Base-by-base conservation (phyloP, 2,329 filamentous ascomycete species). In the Fusarium protoensiforme region DNA sequence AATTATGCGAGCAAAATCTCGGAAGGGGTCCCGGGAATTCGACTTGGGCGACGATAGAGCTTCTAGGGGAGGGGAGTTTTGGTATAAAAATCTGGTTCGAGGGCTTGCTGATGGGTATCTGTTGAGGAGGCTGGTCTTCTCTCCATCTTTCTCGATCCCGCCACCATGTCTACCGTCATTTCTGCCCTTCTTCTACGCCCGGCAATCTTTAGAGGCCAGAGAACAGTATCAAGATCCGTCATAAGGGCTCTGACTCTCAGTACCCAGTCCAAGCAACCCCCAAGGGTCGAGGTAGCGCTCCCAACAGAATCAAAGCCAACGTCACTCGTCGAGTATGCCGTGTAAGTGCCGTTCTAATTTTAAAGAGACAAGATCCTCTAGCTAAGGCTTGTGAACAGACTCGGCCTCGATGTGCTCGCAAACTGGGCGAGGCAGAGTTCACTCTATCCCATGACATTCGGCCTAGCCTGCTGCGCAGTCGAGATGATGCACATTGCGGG, bases 401-500 rank as follows among this genome's bases (percentile, higher is more conserved):
- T 93, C 64, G 92, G 92, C 6, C 88, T 95, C 79, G 94, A 97
- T 81, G 88, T 92, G 79, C 88, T 96, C 72, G 86, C 92, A 83
- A 96, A 95, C 86, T 97, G 94, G 94, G 92, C 91, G 36, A 91
- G 94, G 57, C 93, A 96, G 84, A 90, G 92, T 62, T 97, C 94
- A 18, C 87, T 96, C 58, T 97, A 94, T 94, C 94, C 94, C 76
- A 92, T 97, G 89, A 95, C 93, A 58, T 97, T 97, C 81, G 94
- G 92, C 59, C 92, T 96, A 58, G 94, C 94, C 79, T 97, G 94
- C 88, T 97, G 94, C 83, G 94, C 93, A 83, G 85, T 97, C 80
- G 94, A 97, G 82, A 97, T 97, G 94, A 97, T 97, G 94, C 93
- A 95, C 82, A 87, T 94, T 24, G 96, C 94, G 33, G 94, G 93